These are phyloP conservation scores for Psilocybe mexicana DNA, from an alignment of 1,284 basidiomycete species.

Conservation along the genomic window DNA sequence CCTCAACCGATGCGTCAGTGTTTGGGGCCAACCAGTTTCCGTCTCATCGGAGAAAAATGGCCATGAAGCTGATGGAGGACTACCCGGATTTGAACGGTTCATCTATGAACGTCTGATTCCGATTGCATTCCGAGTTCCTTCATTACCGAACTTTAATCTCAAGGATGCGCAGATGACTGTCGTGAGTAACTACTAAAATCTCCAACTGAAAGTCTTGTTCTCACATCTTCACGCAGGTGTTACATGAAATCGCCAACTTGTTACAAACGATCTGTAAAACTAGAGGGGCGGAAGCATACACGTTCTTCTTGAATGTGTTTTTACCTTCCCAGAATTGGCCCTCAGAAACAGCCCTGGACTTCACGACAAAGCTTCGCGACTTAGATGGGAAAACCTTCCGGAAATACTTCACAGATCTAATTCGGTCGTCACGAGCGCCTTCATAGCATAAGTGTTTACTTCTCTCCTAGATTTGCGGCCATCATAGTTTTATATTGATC, in stretches of 20 bases:
- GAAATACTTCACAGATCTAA: constrained; percentile 88
- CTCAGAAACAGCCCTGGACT: constrained; percentile 73
- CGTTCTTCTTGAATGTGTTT: constrained; percentile 80
- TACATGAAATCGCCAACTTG: constrained; percentile 86
- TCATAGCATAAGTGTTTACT: constrained; percentile 43
- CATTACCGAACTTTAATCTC: constrained; percentile 80
- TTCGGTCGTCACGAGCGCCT: constrained; percentile 64
- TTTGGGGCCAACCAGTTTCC: constrained; percentile 70
- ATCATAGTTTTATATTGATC: not conserved
- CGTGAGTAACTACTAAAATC: constrained; percentile 47
- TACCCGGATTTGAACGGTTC: constrained; percentile 93
- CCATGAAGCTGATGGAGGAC: constrained; percentile 42
- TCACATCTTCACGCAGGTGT: constrained; percentile 53
- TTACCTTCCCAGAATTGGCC: constrained; percentile 92
- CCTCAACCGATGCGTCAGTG: constrained; percentile 73
- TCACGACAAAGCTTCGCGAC: constrained; percentile 76
- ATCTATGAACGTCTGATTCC: constrained; percentile 90
- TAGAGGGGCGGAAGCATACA: constrained; percentile 82
- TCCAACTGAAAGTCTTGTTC: not conserved
- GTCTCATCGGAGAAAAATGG: constrained; percentile 36
- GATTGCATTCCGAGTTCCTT: constrained; percentile 81
- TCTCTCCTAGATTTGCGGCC: not conserved
- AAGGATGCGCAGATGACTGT: constrained; percentile 85
- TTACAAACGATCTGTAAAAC: constrained; percentile 79
- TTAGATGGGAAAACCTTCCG: constrained; percentile 84